phyloP scores from a whole-genome alignment of 83 land plant species.

The Picea mariana region DNA sequence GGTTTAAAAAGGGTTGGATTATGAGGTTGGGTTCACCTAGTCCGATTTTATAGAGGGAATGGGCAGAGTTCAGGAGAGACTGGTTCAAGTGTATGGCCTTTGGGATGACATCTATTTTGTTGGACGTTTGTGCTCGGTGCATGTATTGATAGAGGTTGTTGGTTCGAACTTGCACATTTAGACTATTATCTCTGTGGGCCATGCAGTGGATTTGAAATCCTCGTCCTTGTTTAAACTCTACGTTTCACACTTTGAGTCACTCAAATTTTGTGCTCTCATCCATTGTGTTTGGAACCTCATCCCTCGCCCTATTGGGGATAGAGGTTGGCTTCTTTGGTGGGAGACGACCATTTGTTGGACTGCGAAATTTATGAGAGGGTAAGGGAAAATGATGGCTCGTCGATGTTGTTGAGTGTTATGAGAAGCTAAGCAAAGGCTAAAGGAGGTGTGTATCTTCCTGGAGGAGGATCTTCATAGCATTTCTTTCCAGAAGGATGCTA shows the following conservation, averaged over 20 bases:
- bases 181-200: neutral
- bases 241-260: neutral
- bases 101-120: neutral
- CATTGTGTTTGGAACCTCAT: neutral
- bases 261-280: neutral
- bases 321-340: neutral
- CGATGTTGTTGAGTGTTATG: too few relatives aligned
- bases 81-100: neutral
- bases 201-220: neutral
- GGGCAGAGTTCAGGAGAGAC: neutral
- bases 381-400: too few relatives aligned
- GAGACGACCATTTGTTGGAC: too few relatives aligned
- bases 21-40: neutral
- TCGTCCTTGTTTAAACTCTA: neutral
- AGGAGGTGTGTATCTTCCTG: too few relatives aligned
- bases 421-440: too few relatives aligned
- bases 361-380: too few relatives aligned
- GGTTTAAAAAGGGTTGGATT: neutral
- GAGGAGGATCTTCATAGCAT: too few relatives aligned
- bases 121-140: neutral
- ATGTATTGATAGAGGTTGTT: neutral
- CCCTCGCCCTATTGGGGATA: neutral
- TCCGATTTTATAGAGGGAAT: neutral
- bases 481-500: too few relatives aligned
- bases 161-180: neutral